Base-by-base conservation (phyloP, 1,284 basidiomycete species). In the Marasmius tenuissimus region DNA sequence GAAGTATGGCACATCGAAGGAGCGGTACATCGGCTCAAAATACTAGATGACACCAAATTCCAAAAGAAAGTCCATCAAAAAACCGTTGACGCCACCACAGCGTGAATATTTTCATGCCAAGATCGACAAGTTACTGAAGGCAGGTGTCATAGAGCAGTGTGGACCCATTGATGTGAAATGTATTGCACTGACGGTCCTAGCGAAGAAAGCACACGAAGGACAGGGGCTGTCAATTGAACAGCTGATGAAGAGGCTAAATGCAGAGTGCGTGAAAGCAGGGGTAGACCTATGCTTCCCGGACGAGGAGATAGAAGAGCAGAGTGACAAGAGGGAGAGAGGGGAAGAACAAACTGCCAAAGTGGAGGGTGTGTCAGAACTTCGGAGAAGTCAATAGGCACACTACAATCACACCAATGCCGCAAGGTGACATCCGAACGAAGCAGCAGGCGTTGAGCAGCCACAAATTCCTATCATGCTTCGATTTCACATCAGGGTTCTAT, bases 401-500 rank as follows among this genome's bases (percentile, higher is more conserved):
- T 0, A 45, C 73, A 35, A 65, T 78, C 0, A 65, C 71, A 9
- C 68, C 75, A 3, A 73, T 78, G 61, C 75, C 69, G 2, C 72
- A 74, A 54, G 74, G 76, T 4, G 72, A 78, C 61, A 75, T 78
- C 0, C 61, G 67, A 0, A 61, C 65, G 2, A 78, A 77, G 58
- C 75, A 78, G 48, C 70, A 71, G 22, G 10, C 63, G 3, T 61
- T 78, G 0, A 68, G 67, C 14, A 74, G 76, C 0, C 70, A 77
- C 47, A 34, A 71, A 3, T 78, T 68, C 61, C 47, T 78, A 0
- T 67, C 61, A 14, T 55, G 71, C 0, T 73, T 78, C 35, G 73
- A 78, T 59, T 75, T 77, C 57, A 70, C 73, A 14, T 65, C 69
- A 0, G 77, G 76, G 22, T 79, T 76, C 67, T 79, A 79, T 56